Conservation (phyloP, 805 yeast species). For the Candida insectalens region DNA sequence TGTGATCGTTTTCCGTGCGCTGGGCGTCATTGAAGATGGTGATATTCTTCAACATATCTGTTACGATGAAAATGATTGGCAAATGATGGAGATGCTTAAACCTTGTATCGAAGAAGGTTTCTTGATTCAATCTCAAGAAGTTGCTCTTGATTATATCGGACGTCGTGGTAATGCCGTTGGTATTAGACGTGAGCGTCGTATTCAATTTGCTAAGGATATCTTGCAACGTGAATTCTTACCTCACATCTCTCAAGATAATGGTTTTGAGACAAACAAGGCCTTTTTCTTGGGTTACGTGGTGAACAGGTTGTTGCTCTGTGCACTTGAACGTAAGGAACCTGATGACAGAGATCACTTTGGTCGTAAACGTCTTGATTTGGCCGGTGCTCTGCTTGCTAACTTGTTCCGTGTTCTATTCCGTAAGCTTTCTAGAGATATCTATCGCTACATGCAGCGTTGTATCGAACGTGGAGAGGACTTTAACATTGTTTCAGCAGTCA, state of each 20-base stretch:
- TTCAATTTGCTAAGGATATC: constrained; percentile 94
- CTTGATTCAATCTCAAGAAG: constrained; percentile 95
- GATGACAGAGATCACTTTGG: constrained; percentile 99
- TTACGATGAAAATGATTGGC: constrained; percentile 97
- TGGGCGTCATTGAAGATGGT: constrained; percentile 98
- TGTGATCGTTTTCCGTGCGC: constrained; percentile 92
- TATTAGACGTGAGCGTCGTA: constrained; percentile 94
- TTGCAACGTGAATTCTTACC: constrained; percentile 94
- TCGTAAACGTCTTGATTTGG: constrained; percentile 94
- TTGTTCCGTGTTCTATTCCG: constrained; percentile 90
- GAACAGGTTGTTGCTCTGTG: constrained; percentile 87
- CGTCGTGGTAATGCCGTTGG: constrained; percentile 97
- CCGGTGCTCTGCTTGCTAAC: constrained; percentile 95
- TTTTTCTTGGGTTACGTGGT: constrained; percentile 97
- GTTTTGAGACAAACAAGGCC: constrained; percentile 94
- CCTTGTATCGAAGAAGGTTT: constrained; percentile 99
- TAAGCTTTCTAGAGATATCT: constrained; percentile 92
- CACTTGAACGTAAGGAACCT: constrained; percentile 93
- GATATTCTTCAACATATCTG: constrained; percentile 97
- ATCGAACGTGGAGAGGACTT: constrained; percentile 97
- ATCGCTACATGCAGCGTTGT: constrained; percentile 97
- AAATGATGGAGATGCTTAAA: constrained; percentile 97
- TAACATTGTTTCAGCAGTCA: constrained; percentile 92
- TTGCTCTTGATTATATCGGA: constrained; percentile 95
- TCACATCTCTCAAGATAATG: constrained; percentile 94